Base-by-base conservation (phyloP, 2,329 filamentous ascomycete genomes). In the Beauveria caledonica region DNA sequence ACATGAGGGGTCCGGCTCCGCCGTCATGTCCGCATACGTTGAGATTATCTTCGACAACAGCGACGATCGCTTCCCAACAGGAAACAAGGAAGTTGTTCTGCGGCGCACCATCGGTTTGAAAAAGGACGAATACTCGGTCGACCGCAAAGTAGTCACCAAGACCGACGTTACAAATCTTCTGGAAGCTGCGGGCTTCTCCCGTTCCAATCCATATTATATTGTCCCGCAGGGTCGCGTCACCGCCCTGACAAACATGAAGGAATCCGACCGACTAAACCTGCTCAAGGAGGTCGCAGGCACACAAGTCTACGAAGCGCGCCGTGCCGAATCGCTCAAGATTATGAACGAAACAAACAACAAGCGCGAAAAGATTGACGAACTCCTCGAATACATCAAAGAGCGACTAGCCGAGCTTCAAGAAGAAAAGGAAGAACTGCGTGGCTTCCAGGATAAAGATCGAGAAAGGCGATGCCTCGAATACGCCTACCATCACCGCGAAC, bases 1-100 rank as follows among this genome's bases (percentile, higher is more conserved):
- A n/a, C 94, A 99, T 73, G 95, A 99, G 80, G 95, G 95, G 45
- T 96, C 94, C 4, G 95, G 94, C 40, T 96, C 93, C 3, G 94
- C 94, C 17, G 93, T 99, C 69, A 96, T 97, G 90, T 96, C 92
- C 52, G 95, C 94, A n/a, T 99, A 97, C 69, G 95, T 99, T 62
- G 94, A 99, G 76, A 90, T 99, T 69, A 96, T 97, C 66, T 99
- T 99, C 74, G 94, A 99, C 81, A 99, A 99, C 72, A 90, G 85
- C 68, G 93, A 99, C 72, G 91, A 95, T 68, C 90, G 94, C 68
- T 97, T 99, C 70, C 92, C 92, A 40, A 97, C 92, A 10, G 90
- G 90, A 66, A 94, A 91, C 70, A 88, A 92, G 62, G 93, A 99
- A 72, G 85, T 97, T 52, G 87, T 94, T 46, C 78, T 99, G 62